Conservation (phyloP, 192 early-diverging fungal species). For the Lunasporangiospora selenospora region DNA sequence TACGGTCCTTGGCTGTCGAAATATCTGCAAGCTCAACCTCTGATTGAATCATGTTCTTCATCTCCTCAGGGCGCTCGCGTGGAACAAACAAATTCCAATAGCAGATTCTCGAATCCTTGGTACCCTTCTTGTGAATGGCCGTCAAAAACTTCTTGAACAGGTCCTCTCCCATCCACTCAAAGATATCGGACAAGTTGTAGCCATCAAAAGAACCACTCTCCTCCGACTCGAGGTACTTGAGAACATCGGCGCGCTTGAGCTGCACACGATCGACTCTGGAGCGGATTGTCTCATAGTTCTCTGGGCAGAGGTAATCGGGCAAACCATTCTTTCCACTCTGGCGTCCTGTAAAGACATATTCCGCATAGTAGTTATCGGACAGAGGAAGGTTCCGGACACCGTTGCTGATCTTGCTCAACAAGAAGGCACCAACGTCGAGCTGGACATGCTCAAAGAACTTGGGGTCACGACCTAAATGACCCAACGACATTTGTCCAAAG, state of each 20-base stretch:
- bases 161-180: slow-evolving; percentile 49
- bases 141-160: slow-evolving; percentile 41
- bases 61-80: slow-evolving; percentile 34
- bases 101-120: slow-evolving; percentile 38
- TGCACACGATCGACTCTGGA: slow-evolving; percentile 37
- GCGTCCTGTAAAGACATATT: slow-evolving; percentile 46
- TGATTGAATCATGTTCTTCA: slow-evolving; percentile 33
- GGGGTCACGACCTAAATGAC: slow-evolving; percentile 42
- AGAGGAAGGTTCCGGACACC: slow-evolving; percentile 43
- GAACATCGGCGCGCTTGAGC: slow-evolving; percentile 31
- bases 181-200: slow-evolving; percentile 46
- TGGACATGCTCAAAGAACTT: slow-evolving; percentile 49
- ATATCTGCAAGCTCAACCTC: slow-evolving; percentile 37
- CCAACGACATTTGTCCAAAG: slow-evolving; percentile 45
- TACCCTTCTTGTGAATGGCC: slow-evolving; percentile 43
- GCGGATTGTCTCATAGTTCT: slow-evolving; percentile 43
- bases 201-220: slow-evolving; percentile 47
- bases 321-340: slow-evolving; percentile 29
- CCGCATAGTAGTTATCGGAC: slow-evolving; percentile 46
- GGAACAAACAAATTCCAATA: slow-evolving; percentile 51
- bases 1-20: slow-evolving; percentile 42
- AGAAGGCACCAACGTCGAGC: slow-evolving; percentile 40
- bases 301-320: slow-evolving; percentile 33
- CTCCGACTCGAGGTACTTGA: slow-evolving; percentile 43
- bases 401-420: slow-evolving; percentile 37